Percentiles rank a stretch among this genome's conserved stretches.
These are phyloP conservation scores for Candida vaughaniae DNA, from an alignment of 805 yeast genomes.

Conservation along the genomic window DNA sequence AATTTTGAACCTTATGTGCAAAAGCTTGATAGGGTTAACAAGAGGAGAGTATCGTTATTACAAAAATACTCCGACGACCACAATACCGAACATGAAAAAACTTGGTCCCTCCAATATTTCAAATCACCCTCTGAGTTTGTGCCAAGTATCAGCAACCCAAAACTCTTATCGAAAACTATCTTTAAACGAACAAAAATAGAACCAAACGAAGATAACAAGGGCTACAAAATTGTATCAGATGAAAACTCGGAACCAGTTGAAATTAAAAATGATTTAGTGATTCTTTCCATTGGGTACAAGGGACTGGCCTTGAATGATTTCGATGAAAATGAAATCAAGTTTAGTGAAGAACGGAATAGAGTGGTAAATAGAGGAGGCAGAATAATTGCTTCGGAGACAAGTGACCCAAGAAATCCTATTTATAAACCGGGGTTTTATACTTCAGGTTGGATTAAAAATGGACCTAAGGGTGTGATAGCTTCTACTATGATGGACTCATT, in stretches of 20 bases:
- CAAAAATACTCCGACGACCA: slow-evolving; percentile 41
- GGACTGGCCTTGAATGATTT: slow-evolving; percentile 65
- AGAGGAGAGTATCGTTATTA: slow-evolving; percentile 64
- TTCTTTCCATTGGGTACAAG: slow-evolving; percentile 81
- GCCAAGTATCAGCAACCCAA: slow-evolving; percentile 28
- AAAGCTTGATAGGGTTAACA: slow-evolving; percentile 50
- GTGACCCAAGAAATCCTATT: slow-evolving; percentile 18
- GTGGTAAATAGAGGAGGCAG: slow-evolving; percentile 37
- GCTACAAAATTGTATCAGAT: slow-evolving; percentile 35
- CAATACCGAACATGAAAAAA: slow-evolving; percentile 17
- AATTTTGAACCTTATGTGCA: slow-evolving; percentile 22
- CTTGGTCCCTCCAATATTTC: slow-evolving; percentile 72
- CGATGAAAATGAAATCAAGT: slow-evolving; percentile 33
- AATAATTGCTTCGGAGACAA: slow-evolving; percentile 17
- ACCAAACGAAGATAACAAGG: slow-evolving; percentile 35
- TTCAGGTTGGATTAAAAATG: slow-evolving; percentile 88
- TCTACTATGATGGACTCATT: slow-evolving; percentile 85
- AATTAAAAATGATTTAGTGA: slow-evolving; percentile 58
- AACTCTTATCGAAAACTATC: slow-evolving; percentile 42
- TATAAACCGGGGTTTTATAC: slow-evolving; percentile 59
- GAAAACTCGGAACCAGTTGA: slow-evolving; percentile 27
- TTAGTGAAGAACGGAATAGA: slow-evolving; percentile 23
- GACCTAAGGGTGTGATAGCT: slow-evolving; percentile 89
- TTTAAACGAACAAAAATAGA: slow-evolving; percentile 49
- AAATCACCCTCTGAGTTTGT: slow-evolving; percentile 61